Base-by-base conservation (phyloP, 805 yeast species). In the Wickerhamomyces strasburgensis region DNA sequence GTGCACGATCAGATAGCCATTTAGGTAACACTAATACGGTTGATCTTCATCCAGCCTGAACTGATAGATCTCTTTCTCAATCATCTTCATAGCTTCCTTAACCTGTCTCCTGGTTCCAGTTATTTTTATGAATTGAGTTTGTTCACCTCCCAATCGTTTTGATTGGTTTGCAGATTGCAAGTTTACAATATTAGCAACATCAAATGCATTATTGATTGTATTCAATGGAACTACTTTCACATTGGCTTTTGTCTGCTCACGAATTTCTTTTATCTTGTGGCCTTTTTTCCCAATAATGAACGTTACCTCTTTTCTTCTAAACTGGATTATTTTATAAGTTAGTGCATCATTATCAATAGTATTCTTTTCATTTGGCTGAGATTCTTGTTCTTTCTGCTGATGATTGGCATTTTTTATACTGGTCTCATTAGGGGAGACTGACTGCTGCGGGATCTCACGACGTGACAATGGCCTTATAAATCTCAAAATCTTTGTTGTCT, bases 261-360 rank as follows among this genome's bases (percentile, higher is more conserved):
- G 42, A 8, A 72, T 51, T 5, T 35, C 34, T 27, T 56, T 59
- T 11, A 73, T 69, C 29, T 61, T 54, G 14, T 43, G 26, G 1
- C 78, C 78, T n/a, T 52, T 49, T 17, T 49, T 57, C 0, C 78
- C 78, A 34, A 72, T 71, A 6, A 72, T 42, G 33, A 54, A 61
- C 1, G 69, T 57, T 2, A 69, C 61, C 37, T 70, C 70, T 18
- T 46, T 47, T 23, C 58, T 56, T 8, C 54, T 53, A 11, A 59
- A 38, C 25, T 47, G 35, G 3, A 54, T 27, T 5, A 47, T 29
- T 26, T 40, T 27, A 30, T 34, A 36, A 3, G 16, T 33, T 21
- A 11, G 10, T 8, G 7, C 25, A 8, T 21, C 25, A 21, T 21
- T 25, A 13, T n/a, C n/a, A n/a, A n/a, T n/a, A n/a, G n/a, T n/a